phyloP scores from a whole-genome alignment of 345 rosid species.

The Sonneratia alba region DNA sequence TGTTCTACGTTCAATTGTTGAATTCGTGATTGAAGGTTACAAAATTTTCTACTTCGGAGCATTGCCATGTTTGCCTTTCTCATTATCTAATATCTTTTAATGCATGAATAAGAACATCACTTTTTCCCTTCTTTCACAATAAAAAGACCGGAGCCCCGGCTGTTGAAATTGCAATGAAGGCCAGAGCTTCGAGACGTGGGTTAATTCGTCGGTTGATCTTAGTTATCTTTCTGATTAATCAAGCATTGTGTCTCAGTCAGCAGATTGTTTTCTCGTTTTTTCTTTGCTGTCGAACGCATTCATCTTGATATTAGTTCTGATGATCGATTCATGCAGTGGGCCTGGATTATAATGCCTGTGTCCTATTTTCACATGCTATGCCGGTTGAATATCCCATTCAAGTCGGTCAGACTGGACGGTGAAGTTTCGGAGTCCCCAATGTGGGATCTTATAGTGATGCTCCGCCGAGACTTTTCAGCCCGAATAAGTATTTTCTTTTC shows the following conservation, averaged over 20 bases:
- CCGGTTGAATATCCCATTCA: not conserved
- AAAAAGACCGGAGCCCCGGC: not conserved
- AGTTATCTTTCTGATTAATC: not conserved
- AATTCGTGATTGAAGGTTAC: not conserved
- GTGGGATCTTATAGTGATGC: not conserved
- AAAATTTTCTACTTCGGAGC: not conserved
- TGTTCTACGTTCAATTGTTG: not conserved
- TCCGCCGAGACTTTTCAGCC: not conserved
- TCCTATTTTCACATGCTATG: not conserved
- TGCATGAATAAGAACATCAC: too few species aligned
- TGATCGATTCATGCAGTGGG: not conserved
- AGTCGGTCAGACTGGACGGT: not conserved
- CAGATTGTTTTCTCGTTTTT: not conserved
- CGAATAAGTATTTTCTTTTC: not conserved
- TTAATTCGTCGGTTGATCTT: not conserved
- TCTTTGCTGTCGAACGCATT: not conserved
- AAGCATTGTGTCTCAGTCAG: not conserved
- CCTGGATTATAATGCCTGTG: not conserved
- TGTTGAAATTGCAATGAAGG: not conserved
- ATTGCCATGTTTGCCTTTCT: not conserved
- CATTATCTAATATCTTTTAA: not conserved
- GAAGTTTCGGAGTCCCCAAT: constrained; percentile 8
- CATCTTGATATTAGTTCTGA: not conserved
- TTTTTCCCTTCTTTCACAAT: not conserved
- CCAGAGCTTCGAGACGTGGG: not conserved